Base-by-base conservation (phyloP, 176 grass and related monocot species). In the Aegilops umbellulata region DNA sequence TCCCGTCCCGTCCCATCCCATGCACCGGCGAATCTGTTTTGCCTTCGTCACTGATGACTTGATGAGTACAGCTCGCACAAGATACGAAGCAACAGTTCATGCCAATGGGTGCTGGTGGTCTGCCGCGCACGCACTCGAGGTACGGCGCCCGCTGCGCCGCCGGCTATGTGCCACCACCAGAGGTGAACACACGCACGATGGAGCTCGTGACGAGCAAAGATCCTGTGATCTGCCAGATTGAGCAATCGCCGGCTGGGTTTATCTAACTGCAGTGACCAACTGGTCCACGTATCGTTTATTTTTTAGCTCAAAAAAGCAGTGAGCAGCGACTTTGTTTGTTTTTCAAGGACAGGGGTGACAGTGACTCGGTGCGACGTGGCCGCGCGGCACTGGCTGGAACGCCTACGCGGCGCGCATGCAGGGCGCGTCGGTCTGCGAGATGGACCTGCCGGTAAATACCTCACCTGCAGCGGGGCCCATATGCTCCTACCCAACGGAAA, bases 381-480 rank as follows among this genome's bases (percentile, higher is more conserved):
- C 0, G 15, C 16, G 4, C 10, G 7, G 16, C 47, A 47, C 6
- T 78, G 80, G 39, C 55, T 6, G 4, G 0, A 1, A 1, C 20
- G 25, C 60, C 63, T 74, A 90, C 89, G 92, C 62, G 85, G 82
- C 87, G 2, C 11, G 49, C 87, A 92, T 90, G 87, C 87, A 80
- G 42, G 27, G 57, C 7, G 46, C 80, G 47, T 87, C 3, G 76
- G 5, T 15, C 60, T 29, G 2, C 27, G 3, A 47, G 36, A 30
- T 6, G 24, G 4, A 5, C 22, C 17, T 1, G 19, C 6, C 0
- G 5, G 3, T 27, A 55, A 82, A 55, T 81, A 58, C 27, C 17
- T 69, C 30, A 69, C 84, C 25, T 80, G 65, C 86, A 65, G 47
- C 22, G 69, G 31, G 69, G 0, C 24, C 36, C 26, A 60, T 12